phyloP scores from a whole-genome alignment of 2,329 filamentous ascomycete species.

The Penicillium olsonii region DNA sequence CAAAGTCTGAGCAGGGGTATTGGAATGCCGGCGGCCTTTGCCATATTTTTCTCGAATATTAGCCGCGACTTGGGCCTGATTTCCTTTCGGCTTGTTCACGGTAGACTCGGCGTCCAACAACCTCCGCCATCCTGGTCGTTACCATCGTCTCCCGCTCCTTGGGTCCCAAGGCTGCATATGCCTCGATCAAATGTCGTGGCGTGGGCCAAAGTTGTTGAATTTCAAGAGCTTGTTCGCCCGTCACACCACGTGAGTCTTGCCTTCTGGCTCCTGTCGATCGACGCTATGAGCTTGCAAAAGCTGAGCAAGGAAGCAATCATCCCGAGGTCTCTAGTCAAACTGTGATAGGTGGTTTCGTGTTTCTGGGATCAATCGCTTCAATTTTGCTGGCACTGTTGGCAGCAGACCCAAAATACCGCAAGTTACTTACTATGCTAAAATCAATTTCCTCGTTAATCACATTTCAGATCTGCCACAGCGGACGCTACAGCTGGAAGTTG shows the following conservation, averaged over 20 bases:
- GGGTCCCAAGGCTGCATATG: conserved; percentile 57
- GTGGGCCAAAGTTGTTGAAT: conserved; percentile 79
- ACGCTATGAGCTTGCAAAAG: too few species aligned
- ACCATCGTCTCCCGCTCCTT: conserved; percentile 65
- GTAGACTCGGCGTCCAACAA: conserved; percentile 56
- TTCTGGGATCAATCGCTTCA: too few species aligned
- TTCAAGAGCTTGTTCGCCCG: conserved; percentile 75
- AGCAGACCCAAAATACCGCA: too few species aligned
- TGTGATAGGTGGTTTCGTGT: too few species aligned
- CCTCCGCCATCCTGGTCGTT: conserved; percentile 53
- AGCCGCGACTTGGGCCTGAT: neutral
- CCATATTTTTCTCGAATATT: neutral
- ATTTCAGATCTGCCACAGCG: too few species aligned
- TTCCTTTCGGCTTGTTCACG: neutral
- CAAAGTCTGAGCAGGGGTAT: neutral
- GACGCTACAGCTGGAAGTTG: too few species aligned
- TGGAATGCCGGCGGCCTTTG: neutral
- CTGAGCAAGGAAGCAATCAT: too few species aligned
- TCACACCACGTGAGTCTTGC: conserved; percentile 69
- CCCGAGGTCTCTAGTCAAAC: too few species aligned
- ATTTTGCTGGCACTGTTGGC: too few species aligned
- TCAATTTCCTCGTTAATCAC: too few species aligned
- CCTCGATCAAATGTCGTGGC: conserved; percentile 68
- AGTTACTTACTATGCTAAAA: too few species aligned
- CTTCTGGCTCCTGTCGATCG: too few species aligned